phyloP scores from a whole-genome alignment of 306 rosid genomes.

The Lablab purpureus region DNA sequence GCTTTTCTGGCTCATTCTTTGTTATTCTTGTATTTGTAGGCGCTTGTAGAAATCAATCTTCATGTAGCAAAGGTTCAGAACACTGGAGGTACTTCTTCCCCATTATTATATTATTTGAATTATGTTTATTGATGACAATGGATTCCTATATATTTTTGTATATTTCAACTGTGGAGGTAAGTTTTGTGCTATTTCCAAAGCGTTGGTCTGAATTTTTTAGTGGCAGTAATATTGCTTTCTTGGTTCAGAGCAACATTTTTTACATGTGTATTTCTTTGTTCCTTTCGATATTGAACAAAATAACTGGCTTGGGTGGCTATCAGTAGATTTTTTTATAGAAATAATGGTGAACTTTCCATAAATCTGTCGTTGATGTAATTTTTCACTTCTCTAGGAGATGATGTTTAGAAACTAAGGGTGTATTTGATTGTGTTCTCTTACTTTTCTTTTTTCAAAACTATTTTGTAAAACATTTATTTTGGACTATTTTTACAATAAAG shows the following conservation, averaged over 20 bases:
- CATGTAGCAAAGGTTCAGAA: constrained; percentile 79
- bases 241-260: constrained; percentile 33
- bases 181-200: constrained; percentile 13
- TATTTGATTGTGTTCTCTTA: background rate
- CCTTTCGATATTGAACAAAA: constrained; percentile 16
- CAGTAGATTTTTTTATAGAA: constrained; percentile 5
- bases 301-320: constrained; percentile 23
- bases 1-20: constrained; percentile 47
- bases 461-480: background rate
- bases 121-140: constrained; percentile 32
- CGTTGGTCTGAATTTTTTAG: constrained; percentile 33
- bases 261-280: constrained; percentile 3
- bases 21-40: constrained; percentile 60
- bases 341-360: constrained; percentile 5
- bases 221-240: constrained; percentile 39
- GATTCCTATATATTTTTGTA: constrained; percentile 23
- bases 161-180: constrained; percentile 22
- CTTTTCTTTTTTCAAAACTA: background rate
- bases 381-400: constrained; percentile 10
- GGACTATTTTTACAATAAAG: background rate
- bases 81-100: constrained; percentile 77
- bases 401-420: constrained; percentile 11
- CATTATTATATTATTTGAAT: constrained; percentile 35
- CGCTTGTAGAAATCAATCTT: constrained; percentile 83
- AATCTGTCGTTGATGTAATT: constrained; percentile 16